Conservation (phyloP, 2,329 filamentous ascomycete genomes). For the Aspergillus aculeatinus region DNA sequence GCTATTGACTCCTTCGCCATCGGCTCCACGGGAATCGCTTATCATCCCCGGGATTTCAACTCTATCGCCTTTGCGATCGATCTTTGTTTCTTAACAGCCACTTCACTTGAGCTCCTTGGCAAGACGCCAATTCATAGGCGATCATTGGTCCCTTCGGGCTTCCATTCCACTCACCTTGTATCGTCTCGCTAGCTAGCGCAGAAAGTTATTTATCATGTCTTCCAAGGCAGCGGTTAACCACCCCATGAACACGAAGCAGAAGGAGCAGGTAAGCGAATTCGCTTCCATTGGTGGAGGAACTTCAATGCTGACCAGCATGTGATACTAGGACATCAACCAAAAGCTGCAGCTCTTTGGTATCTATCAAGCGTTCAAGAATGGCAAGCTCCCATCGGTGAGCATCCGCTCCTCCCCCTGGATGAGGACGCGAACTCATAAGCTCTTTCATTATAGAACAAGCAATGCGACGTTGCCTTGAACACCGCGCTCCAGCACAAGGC, state of each 20-base stretch:
- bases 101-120: neutral
- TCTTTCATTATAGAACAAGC: slow-evolving; percentile 67
- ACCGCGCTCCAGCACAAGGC: slow-evolving; percentile 73
- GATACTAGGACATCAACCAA: slow-evolving; percentile 68
- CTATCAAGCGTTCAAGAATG: slow-evolving; percentile 75
- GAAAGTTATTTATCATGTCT: slow-evolving; percentile 4
- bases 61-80: neutral
- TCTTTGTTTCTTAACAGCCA: neutral
- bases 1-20: slow-evolving; percentile 5
- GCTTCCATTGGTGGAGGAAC: neutral
- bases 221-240: slow-evolving; percentile 10
- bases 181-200: neutral
- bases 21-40: neutral
- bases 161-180: neutral
- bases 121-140: neutral
- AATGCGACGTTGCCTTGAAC: slow-evolving; percentile 93
- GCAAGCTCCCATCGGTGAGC: slow-evolving; percentile 85
- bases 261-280: slow-evolving; percentile 39
- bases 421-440: neutral
- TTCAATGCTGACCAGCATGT: neutral
- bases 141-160: neutral
- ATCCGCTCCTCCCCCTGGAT: slow-evolving; percentile 49
- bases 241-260: slow-evolving; percentile 10
- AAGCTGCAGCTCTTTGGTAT: slow-evolving; percentile 97
- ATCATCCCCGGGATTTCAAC: neutral